Evolutionary conservation across 768 basidiomycete species (phyloP).

Genomic region (Suillus occidentalis): DNA sequence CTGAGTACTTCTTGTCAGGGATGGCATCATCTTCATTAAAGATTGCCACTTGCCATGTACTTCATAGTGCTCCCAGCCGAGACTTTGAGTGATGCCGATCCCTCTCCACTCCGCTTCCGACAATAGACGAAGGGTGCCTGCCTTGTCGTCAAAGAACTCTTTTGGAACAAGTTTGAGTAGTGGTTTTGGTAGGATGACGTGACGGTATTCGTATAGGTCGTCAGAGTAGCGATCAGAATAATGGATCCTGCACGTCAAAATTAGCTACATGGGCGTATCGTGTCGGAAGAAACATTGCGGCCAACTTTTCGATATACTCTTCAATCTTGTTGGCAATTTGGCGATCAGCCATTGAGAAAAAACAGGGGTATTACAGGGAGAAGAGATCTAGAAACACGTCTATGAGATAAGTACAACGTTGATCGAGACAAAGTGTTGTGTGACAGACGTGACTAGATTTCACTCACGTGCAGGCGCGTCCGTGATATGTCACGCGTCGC

Average conservation of each 20-base stretch:
- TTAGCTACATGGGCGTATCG: constrained; percentile 18
- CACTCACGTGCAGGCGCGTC: constrained; percentile 27
- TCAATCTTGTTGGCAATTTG: constrained; percentile 56
- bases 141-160: constrained; percentile 74
- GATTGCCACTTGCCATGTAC: constrained; percentile 71
- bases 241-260: constrained; percentile 59
- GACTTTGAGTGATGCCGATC: constrained; percentile 93
- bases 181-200: constrained; percentile 95
- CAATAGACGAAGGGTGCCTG: constrained; percentile 79
- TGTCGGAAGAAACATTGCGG: constrained; percentile 13
- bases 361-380: constrained; percentile 15
- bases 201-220: constrained; percentile 92
- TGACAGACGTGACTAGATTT: constrained; percentile 7
- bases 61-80: constrained; percentile 97
- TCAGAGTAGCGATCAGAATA: constrained; percentile 93
- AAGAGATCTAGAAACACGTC: constrained; percentile 2
- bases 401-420: constrained; percentile 5
- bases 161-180: constrained; percentile 93
- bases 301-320: constrained; percentile 78
- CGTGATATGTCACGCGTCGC: constrained; percentile 25
- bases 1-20: constrained; percentile 39
- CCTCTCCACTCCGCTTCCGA: constrained; percentile 92
- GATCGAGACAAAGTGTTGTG: neutral
- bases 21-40: neutral
- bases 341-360: constrained; percentile 27